Conservation (phyloP, 306 rosid species). For the Medicago ruthenica region DNA sequence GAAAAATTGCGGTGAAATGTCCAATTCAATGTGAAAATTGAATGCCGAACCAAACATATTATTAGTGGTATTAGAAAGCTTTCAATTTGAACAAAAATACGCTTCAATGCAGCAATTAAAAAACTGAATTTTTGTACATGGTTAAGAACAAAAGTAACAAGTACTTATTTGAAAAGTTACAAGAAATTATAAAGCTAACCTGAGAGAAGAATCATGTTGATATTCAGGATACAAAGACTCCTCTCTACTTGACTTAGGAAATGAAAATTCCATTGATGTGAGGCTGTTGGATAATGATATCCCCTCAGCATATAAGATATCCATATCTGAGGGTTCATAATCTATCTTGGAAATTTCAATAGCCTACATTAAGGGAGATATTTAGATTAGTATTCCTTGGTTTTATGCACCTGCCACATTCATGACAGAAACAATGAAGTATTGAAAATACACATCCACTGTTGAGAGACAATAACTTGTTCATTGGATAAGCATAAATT, state of each 20-base stretch:
- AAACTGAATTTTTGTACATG: no score
- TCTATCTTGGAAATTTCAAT: slow-evolving; percentile 73
- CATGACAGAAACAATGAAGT: no score
- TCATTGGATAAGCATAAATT: no score
- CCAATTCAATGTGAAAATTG: no score
- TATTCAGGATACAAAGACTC: slow-evolving; percentile 44
- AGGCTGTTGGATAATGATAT: slow-evolving; percentile 67
- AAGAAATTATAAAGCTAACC: slow-evolving; percentile 50
- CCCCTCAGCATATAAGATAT: slow-evolving; percentile 85
- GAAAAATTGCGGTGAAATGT: no score
- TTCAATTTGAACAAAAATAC: no score
- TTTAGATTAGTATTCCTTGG: slow-evolving; percentile 19
- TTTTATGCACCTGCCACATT: background rate
- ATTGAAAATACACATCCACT: no score
- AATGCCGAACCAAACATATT: no score
- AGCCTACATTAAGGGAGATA: slow-evolving; percentile 58
- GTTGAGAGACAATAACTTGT: no score
- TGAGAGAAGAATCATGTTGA: slow-evolving; percentile 57
- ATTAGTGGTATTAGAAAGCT: no score
- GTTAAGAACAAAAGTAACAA: no score
- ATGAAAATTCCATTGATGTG: slow-evolving; percentile 65
- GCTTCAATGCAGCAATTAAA: no score
- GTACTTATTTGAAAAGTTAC: background rate
- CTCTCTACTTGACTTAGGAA: slow-evolving; percentile 53
- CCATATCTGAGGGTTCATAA: slow-evolving; percentile 74